Percentiles rank a stretch among this genome's conserved stretches.
Conservation (phyloP, 129 eudicot genomes). For the Ambrosia artemisiifolia region DNA sequence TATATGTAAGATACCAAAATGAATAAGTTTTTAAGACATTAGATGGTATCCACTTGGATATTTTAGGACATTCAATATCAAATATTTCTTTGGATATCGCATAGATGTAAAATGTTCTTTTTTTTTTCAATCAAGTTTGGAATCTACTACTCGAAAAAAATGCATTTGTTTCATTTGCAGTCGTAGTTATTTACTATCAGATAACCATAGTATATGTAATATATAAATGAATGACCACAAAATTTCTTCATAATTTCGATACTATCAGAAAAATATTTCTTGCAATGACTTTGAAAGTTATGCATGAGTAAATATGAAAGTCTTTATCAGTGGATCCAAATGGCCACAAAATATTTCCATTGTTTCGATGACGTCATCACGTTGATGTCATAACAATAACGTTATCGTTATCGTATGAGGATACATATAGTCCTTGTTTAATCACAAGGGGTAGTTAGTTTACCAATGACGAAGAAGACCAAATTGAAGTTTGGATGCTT, state of each 20-base stretch:
- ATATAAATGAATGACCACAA: neutral
- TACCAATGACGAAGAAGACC: neutral
- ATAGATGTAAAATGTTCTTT: too few species aligned
- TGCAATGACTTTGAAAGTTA: slow-evolving; percentile 6
- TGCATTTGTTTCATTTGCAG: too few species aligned
- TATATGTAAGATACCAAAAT: too few species aligned
- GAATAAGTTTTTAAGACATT: too few species aligned
- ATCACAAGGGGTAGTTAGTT: neutral
- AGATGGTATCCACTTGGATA: too few species aligned
- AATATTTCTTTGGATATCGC: neutral
- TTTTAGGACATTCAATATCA: too few species aligned
- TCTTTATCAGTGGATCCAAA: neutral
- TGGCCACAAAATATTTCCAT: neutral
- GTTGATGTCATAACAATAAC: neutral
- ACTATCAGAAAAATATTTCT: neutral
- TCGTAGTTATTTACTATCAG: too few species aligned
- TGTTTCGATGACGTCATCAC: neutral
- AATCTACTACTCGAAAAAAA: too few species aligned
- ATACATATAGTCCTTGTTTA: neutral
- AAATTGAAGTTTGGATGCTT: neutral
- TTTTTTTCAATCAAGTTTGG: too few species aligned
- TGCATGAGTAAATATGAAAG: neutral
- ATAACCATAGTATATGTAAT: too few species aligned
- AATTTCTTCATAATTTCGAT: neutral
- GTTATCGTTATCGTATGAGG: neutral